phyloP scores from a whole-genome alignment of 306 rosid species.

The Acacia melanoxylon region DNA sequence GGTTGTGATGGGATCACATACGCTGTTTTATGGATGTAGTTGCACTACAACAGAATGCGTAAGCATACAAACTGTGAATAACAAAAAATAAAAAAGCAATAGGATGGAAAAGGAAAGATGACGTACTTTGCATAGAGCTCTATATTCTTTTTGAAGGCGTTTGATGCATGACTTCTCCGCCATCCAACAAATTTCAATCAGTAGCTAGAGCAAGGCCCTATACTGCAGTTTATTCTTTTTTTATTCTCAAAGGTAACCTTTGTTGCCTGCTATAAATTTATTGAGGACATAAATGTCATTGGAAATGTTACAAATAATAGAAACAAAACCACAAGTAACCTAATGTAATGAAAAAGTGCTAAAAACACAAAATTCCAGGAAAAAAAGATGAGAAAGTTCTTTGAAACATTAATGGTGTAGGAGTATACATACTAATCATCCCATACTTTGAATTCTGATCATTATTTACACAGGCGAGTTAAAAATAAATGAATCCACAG shows the following conservation, averaged over 20 bases:
- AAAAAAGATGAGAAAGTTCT: not conserved
- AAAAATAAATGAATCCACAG: slow-evolving; percentile 15
- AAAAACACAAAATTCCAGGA: not conserved
- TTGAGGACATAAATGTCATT: slow-evolving; percentile 23
- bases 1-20: not conserved
- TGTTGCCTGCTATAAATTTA: slow-evolving; percentile 40
- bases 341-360: not conserved
- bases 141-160: slow-evolving; percentile 97
- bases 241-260: slow-evolving; percentile 13
- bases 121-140: slow-evolving; percentile 94
- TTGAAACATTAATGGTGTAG: not conserved
- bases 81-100: slow-evolving; percentile 10
- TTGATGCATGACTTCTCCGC: slow-evolving; percentile 90
- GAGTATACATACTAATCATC: not conserved
- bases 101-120: slow-evolving; percentile 23
- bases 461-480: not conserved
- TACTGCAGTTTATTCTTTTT: slow-evolving; percentile 20
- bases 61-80: slow-evolving; percentile 1
- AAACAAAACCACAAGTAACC: slow-evolving; percentile 12
- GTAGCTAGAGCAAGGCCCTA: slow-evolving; percentile 34
- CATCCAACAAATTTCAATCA: slow-evolving; percentile 50
- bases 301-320: slow-evolving; percentile 2
- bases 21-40: not conserved
- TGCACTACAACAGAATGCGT: not conserved
- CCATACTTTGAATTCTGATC: slow-evolving; percentile 13